A percentile compares a stretch with the other conserved stretches of the same genome.
Conservation (phyloP, 2,329 filamentous ascomycete genomes). For the Thermothelomyces thermophilus region DNA sequence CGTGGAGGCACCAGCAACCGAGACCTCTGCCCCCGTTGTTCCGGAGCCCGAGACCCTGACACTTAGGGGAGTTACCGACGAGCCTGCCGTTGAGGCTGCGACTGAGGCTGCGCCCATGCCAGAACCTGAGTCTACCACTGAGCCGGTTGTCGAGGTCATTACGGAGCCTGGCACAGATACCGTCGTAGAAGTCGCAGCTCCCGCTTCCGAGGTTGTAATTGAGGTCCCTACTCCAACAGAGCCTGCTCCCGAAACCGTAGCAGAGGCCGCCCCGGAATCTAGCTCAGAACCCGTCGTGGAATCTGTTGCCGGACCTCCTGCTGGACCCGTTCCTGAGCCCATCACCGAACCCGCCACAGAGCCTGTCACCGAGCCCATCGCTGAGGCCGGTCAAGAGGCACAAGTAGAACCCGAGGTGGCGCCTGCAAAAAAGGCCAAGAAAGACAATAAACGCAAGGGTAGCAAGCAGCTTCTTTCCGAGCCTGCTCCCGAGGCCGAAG, state of each 20-base stretch:
- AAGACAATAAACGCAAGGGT: conserved; percentile 19
- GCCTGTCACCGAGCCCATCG: background rate
- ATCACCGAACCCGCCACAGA: background rate
- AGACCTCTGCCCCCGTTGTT: background rate
- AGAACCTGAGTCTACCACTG: background rate
- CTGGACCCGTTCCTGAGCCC: background rate
- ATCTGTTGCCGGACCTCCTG: background rate
- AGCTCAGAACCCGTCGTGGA: background rate
- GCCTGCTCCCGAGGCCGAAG: background rate
- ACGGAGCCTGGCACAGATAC: too few species aligned
- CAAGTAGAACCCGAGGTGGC: conserved; percentile 1
- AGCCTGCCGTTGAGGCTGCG: background rate
- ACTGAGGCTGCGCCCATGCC: background rate
- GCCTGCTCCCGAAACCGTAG: background rate
- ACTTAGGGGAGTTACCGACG: background rate
- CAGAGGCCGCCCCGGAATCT: background rate
- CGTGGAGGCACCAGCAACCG: background rate
- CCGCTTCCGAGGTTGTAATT: background rate
- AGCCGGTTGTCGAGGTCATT: background rate
- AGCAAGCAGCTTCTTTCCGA: conserved; percentile 9
- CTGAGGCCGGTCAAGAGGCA: conserved; percentile 1
- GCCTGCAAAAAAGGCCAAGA: conserved; percentile 18
- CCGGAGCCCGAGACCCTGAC: background rate
- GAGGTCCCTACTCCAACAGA: background rate
- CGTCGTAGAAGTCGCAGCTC: too few species aligned